Percentiles rank a stretch among this genome's conserved stretches.
Evolutionary conservation across 2,329 filamentous ascomycete species (phyloP).

Genomic region (Pseudogymnoascus verrucosus): DNA sequence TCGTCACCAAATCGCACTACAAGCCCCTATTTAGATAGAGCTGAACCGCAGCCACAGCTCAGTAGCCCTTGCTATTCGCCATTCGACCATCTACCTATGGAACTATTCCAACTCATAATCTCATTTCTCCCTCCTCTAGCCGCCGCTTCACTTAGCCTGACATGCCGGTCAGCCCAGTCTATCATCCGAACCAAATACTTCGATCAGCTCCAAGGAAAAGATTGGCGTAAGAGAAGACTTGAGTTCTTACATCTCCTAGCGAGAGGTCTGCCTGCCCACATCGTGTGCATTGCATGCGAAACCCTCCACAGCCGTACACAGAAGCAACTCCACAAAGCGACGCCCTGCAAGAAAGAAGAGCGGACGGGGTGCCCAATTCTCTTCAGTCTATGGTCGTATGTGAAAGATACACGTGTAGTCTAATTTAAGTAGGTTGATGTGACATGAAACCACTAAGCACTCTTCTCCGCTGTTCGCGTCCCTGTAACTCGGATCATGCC

Average conservation of each 20-base stretch:
- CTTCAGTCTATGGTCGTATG: no score
- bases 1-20: neutral
- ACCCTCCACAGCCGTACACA: neutral
- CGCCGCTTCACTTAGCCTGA: neutral
- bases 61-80: neutral
- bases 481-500: no score
- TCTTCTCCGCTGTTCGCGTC: no score
- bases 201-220: neutral
- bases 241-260: neutral
- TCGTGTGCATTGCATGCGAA: neutral
- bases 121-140: neutral
- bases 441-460: no score
- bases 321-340: neutral
- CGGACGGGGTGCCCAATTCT: no score
- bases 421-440: no score
- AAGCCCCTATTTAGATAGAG: neutral
- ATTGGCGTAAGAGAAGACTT: neutral
- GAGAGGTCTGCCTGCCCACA: neutral
- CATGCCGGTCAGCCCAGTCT: neutral
- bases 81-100: neutral
- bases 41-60: slow-evolving; percentile 17
- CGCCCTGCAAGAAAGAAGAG: neutral
- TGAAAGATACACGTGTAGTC: no score
- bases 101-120: neutral
- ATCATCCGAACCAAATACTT: neutral